Evolutionary conservation across 2,329 filamentous ascomycete species (phyloP).

Genomic region (Cercospora citrullina): DNA sequence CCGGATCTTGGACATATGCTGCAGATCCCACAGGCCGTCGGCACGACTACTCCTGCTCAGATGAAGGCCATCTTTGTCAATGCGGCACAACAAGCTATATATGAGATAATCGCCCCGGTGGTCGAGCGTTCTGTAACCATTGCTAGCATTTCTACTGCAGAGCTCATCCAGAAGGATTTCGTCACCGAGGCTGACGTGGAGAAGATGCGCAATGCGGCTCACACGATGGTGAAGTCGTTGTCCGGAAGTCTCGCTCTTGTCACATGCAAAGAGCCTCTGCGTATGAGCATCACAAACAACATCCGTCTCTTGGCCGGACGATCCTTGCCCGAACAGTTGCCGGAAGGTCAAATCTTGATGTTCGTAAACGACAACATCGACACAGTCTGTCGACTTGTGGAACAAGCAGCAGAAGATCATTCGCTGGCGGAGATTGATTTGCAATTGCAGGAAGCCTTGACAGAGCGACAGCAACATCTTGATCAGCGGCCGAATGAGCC

Average conservation of each 20-base stretch:
- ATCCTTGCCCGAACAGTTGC: conserved; percentile 68
- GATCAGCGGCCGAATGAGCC: conserved; percentile 75
- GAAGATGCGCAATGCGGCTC: conserved; percentile 78
- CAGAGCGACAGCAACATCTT: conserved; percentile 73
- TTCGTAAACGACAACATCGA: conserved; percentile 98
- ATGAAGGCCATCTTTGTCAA: conserved; percentile 74
- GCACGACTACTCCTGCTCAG: conserved; percentile 69
- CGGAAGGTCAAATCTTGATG: conserved; percentile 95
- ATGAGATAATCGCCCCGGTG: conserved; percentile 95
- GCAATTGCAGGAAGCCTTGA: conserved; percentile 79
- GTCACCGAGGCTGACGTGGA: conserved; percentile 88
- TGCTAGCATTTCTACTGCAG: conserved; percentile 91
- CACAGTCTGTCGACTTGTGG: conserved; percentile 86
- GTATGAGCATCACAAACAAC: conserved; percentile 97
- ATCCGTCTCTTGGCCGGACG: conserved; percentile 75
- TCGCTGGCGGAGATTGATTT: conserved; percentile 94
- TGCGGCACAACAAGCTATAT: conserved; percentile 84
- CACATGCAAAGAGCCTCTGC: conserved; percentile 95
- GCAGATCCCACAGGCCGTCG: conserved; percentile 73
- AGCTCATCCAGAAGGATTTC: conserved; percentile 96
- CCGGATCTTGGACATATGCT: conserved; percentile 81
- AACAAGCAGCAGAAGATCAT: conserved; percentile 91
- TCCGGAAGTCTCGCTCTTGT: conserved; percentile 92
- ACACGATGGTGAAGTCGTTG: conserved; percentile 92
- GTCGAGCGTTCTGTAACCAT: conserved; percentile 98